A percentile compares a stretch with the other conserved stretches of the same genome.
Evolutionary conservation across 345 rosid genomes (phyloP).

Genomic region (Psidium friedrichsthalianum): DNA sequence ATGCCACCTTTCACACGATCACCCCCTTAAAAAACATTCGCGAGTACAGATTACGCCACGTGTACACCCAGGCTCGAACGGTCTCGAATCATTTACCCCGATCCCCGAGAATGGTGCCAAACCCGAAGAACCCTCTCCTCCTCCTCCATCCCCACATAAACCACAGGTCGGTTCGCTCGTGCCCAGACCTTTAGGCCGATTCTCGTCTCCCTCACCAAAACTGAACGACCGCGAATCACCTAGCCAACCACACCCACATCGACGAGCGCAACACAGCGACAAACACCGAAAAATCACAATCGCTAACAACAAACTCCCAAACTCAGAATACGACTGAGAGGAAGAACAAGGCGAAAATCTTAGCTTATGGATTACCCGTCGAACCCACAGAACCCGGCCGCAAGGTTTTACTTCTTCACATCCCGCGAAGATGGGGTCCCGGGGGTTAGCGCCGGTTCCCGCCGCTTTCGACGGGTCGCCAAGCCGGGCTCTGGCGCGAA

Average conservation of each 20-base stretch:
- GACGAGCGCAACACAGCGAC: background rate
- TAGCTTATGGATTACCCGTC: slow-evolving; percentile 58
- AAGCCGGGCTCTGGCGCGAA: background rate
- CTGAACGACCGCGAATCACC: background rate
- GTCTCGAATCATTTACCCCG: background rate
- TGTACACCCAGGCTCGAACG: slow-evolving; percentile 18
- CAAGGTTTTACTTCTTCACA: slow-evolving; percentile 49
- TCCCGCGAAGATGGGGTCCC: slow-evolving; percentile 40
- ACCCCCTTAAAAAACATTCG: background rate
- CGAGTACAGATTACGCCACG: slow-evolving; percentile 10
- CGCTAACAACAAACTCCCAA: background rate
- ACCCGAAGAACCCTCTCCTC: background rate
- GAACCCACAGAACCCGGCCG: slow-evolving; percentile 38
- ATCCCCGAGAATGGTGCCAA: background rate
- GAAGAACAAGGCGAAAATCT: background rate
- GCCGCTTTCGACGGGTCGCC: background rate
- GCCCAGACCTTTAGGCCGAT: background rate
- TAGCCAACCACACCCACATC: too few relatives aligned
- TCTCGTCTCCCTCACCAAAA: background rate
- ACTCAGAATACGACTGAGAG: background rate
- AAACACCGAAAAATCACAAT: background rate
- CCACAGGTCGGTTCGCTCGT: background rate
- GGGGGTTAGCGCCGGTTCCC: slow-evolving; percentile 18
- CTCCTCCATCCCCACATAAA: background rate
- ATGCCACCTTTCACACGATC: background rate